phyloP scores from a whole-genome alignment of 768 basidiomycete genomes.

The Lactarius indigo region DNA sequence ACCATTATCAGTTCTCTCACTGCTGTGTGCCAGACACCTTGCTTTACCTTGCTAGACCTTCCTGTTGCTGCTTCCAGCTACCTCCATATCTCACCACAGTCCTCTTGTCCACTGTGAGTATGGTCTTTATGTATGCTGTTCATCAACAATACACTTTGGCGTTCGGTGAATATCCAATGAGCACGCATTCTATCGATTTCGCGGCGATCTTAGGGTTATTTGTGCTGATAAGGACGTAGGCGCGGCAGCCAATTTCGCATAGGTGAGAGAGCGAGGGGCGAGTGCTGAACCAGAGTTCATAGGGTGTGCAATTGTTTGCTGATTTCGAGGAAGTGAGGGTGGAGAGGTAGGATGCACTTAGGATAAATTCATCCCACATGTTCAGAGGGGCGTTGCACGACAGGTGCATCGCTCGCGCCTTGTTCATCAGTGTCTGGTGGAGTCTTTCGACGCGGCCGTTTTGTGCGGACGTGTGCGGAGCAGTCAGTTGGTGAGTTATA shows the following conservation, averaged over 20 bases:
- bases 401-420: not conserved
- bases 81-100: no score
- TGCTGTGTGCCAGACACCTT: no score
- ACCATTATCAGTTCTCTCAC: no score
- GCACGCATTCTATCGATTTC: not conserved
- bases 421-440: not conserved
- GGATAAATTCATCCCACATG: not conserved
- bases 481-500: not conserved
- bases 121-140: no score
- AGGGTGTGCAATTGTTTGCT: constrained; percentile 17
- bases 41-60: no score
- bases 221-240: not conserved
- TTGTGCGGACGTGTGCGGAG: constrained; percentile 6
- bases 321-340: constrained; percentile 1
- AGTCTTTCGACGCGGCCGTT: constrained; percentile 5
- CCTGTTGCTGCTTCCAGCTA: no score
- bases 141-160: constrained; percentile 9
- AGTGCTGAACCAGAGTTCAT: not conserved
- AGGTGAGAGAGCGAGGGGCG: not conserved
- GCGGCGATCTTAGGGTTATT: not conserved
- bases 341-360: constrained; percentile 4
- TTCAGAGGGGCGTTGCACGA: no score
- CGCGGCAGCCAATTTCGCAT: not conserved
- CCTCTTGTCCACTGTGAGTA: no score
- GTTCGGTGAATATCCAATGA: not conserved